Evolutionary conservation across 192 early-diverging fungal genomes (phyloP).

Genomic region (Globomyces pollinis-pini): DNA sequence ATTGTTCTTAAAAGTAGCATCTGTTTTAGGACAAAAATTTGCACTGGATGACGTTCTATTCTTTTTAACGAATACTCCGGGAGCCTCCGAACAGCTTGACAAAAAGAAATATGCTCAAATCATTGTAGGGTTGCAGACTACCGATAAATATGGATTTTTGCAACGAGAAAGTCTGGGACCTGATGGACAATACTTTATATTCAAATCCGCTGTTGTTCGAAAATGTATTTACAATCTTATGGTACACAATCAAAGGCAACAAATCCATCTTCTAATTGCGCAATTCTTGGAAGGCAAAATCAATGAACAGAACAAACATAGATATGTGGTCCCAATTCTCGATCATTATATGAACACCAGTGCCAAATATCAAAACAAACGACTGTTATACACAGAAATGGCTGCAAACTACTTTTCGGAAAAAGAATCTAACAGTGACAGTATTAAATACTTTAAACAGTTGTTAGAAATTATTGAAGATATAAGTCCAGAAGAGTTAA

Average conservation of each 20-base stretch:
- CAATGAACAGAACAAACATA: slow-evolving; percentile 21
- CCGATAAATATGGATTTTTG: slow-evolving; percentile 47
- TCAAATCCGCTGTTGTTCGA: slow-evolving; percentile 45
- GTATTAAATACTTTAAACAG: slow-evolving; percentile 35
- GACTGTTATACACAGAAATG: slow-evolving; percentile 31
- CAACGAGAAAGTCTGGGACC: slow-evolving; percentile 11
- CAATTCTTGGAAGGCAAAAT: slow-evolving; percentile 33
- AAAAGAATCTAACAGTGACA: slow-evolving; percentile 26
- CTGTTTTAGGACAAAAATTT: slow-evolving; percentile 43
- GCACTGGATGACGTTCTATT: slow-evolving; percentile 39
- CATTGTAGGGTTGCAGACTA: slow-evolving; percentile 11
- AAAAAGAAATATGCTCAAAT: slow-evolving; percentile 12
- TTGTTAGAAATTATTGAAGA: slow-evolving; percentile 20
- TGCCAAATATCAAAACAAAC: slow-evolving; percentile 25
- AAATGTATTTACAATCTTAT: slow-evolving; percentile 47
- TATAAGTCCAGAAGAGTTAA: slow-evolving; percentile 9
- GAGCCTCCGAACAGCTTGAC: slow-evolving; percentile 16
- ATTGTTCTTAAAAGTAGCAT: slow-evolving; percentile 44
- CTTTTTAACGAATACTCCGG: slow-evolving; percentile 26
- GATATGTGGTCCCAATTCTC: slow-evolving; percentile 33
- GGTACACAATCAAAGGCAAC: slow-evolving; percentile 38
- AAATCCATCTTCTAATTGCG: slow-evolving; percentile 35
- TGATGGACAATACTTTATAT: slow-evolving; percentile 19
- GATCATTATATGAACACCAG: slow-evolving; percentile 42
- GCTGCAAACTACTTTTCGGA: slow-evolving; percentile 35